Percentiles rank a stretch among this genome's conserved stretches.
phyloP scores from a whole-genome alignment of 202 grass and related monocot genomes.

The Brachypodium distachyon region DNA sequence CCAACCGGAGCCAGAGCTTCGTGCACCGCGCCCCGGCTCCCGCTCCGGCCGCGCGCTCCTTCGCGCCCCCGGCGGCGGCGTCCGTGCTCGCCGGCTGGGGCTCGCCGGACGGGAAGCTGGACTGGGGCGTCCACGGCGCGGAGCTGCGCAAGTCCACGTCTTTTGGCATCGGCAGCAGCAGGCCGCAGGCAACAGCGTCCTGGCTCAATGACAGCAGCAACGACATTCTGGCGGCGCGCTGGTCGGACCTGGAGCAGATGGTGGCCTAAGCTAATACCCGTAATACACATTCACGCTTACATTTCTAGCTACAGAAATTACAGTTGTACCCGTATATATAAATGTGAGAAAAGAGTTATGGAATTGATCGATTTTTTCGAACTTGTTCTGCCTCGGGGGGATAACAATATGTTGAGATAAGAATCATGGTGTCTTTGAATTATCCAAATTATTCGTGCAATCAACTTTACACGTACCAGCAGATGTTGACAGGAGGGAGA shows the following conservation, averaged over 20 bases:
- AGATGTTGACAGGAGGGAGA: no score
- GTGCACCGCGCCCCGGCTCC: slow-evolving; percentile 23
- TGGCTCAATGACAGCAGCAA: slow-evolving; percentile 27
- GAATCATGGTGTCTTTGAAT: no score
- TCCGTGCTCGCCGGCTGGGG: slow-evolving; percentile 49
- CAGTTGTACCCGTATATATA: no score
- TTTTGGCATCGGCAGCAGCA: slow-evolving; percentile 22
- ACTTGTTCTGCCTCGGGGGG: no score
- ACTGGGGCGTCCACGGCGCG: slow-evolving; percentile 60
- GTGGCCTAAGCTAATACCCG: slow-evolving; percentile 54
- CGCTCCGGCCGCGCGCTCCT: background rate
- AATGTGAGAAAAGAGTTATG: no score
- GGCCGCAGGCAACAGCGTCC: background rate
- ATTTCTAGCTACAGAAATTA: background rate
- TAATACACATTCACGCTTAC: no score
- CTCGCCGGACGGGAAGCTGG: slow-evolving; percentile 49
- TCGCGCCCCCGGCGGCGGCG: slow-evolving; percentile 11
- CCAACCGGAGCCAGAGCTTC: slow-evolving; percentile 70
- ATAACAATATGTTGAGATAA: no score
- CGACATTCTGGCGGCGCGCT: slow-evolving; percentile 23
- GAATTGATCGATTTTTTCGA: no score
- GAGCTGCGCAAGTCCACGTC: slow-evolving; percentile 60
- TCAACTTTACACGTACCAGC: no score
- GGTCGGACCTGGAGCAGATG: slow-evolving; percentile 57
- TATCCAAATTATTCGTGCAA: no score